Conservation (phyloP, 441 rosid species). For the Pelargonium fulgidum region DNA sequence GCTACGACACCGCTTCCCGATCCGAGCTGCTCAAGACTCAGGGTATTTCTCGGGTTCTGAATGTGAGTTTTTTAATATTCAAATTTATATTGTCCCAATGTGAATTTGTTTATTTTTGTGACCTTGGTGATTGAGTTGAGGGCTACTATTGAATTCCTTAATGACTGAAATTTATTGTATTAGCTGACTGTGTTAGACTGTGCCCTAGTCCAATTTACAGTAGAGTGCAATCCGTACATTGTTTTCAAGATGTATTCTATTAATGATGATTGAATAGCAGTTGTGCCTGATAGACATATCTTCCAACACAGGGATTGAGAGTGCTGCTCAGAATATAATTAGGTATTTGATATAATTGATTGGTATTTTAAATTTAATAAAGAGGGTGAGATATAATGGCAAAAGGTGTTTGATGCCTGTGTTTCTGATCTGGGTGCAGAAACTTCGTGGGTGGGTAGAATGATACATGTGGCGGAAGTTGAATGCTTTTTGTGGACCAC, state of each 20-base stretch:
- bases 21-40: conserved; percentile 85
- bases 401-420: too few species aligned
- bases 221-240: background rate
- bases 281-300: background rate
- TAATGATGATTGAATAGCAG: background rate
- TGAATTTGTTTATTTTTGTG: background rate
- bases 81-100: background rate
- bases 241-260: background rate
- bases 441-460: too few species aligned
- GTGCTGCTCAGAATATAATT: too few species aligned
- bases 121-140: too few species aligned
- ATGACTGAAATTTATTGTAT: background rate
- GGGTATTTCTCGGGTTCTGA: conserved; percentile 80
- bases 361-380: too few species aligned
- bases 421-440: too few species aligned
- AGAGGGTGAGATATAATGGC: too few species aligned
- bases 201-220: background rate
- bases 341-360: too few species aligned
- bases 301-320: too few species aligned
- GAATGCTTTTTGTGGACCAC: background rate
- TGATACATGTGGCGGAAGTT: too few species aligned
- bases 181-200: too few species aligned
- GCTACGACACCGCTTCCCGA: conserved; percentile 95
- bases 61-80: conserved; percentile 35
- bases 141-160: background rate